phyloP scores from a whole-genome alignment of 129 eudicot species.

The Ambrosia artemisiifolia region DNA sequence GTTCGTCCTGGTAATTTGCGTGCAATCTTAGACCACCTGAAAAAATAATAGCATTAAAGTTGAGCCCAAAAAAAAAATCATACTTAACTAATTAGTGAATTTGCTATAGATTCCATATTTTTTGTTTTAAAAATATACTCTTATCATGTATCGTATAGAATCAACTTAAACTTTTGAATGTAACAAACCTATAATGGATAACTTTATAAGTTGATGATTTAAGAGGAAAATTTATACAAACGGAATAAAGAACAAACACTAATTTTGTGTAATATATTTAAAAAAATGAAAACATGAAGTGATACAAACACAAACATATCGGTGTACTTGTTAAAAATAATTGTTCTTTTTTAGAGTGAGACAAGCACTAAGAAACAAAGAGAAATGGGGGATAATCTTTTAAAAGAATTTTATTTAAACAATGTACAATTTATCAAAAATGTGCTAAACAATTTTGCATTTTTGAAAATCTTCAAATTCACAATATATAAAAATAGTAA shows the following conservation, averaged over 20 bases:
- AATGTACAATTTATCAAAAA: not conserved
- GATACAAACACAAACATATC: constrained; percentile 2
- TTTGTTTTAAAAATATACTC: not conserved
- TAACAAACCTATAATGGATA: not conserved
- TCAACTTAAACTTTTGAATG: not conserved
- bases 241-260: constrained; percentile 10
- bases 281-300: not conserved
- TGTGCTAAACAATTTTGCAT: not conserved
- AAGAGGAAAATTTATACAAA: constrained; percentile 2
- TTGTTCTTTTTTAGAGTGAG: constrained; percentile 7
- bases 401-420: not conserved
- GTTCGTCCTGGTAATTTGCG: constrained; percentile 82
- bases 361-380: constrained; percentile 21
- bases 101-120: not conserved
- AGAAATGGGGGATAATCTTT: not conserved
- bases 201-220: constrained; percentile 11
- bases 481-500: not conserved
- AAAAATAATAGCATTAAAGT: constrained; percentile 4
- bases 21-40: constrained; percentile 94
- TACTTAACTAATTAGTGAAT: not conserved
- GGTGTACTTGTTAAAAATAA: not conserved
- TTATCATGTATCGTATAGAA: not conserved
- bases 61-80: not conserved
- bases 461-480: not conserved
- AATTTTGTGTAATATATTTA: not conserved